A percentile compares a stretch with the other conserved stretches of the same genome.
phyloP scores from a whole-genome alignment of 805 yeast species.

The Yarrowia hollandica region DNA sequence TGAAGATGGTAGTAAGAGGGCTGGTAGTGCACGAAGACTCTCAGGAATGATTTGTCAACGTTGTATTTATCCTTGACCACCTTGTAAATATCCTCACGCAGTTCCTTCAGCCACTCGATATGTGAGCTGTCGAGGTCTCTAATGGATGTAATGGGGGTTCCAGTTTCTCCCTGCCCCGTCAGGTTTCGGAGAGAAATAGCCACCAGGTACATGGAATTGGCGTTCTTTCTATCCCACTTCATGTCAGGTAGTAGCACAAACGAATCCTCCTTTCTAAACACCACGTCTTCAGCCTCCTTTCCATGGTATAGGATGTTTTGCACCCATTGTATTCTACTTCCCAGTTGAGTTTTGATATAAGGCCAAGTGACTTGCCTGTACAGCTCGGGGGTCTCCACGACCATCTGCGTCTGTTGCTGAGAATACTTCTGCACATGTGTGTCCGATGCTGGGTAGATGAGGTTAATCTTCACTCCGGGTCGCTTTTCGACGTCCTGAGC shows the following conservation, averaged over 20 bases:
- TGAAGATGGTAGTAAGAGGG: slow-evolving; percentile 97
- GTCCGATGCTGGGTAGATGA: slow-evolving; percentile 87
- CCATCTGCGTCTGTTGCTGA: slow-evolving; percentile 58
- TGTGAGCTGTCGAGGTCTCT: slow-evolving; percentile 71
- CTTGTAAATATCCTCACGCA: slow-evolving; percentile 49
- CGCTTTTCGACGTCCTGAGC: slow-evolving; percentile 45
- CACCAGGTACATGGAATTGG: slow-evolving; percentile 72
- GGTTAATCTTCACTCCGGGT: slow-evolving; percentile 69
- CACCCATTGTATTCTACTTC: slow-evolving; percentile 86
- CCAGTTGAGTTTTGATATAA: slow-evolving; percentile 72
- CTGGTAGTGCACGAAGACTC: slow-evolving; percentile 84
- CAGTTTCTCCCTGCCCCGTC: slow-evolving; percentile 42
- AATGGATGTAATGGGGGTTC: slow-evolving; percentile 54
- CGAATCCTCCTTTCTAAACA: slow-evolving; percentile 60
- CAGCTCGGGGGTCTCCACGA: slow-evolving; percentile 78
- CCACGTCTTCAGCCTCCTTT: slow-evolving; percentile 80
- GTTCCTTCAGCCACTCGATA: slow-evolving; percentile 53
- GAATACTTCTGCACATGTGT: slow-evolving; percentile 77
- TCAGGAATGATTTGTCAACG: slow-evolving; percentile 56
- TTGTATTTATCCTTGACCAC: slow-evolving; percentile 53
- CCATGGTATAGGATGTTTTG: slow-evolving; percentile 76
- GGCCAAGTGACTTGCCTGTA: slow-evolving; percentile 66
- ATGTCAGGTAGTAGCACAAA: slow-evolving; percentile 87
- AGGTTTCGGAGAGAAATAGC: slow-evolving; percentile 64
- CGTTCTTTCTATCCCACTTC: slow-evolving; percentile 86